These are phyloP conservation scores for Phytopythium delawarense DNA, from an alignment of 352 stramenopile species.

Conservation along the genomic window DNA sequence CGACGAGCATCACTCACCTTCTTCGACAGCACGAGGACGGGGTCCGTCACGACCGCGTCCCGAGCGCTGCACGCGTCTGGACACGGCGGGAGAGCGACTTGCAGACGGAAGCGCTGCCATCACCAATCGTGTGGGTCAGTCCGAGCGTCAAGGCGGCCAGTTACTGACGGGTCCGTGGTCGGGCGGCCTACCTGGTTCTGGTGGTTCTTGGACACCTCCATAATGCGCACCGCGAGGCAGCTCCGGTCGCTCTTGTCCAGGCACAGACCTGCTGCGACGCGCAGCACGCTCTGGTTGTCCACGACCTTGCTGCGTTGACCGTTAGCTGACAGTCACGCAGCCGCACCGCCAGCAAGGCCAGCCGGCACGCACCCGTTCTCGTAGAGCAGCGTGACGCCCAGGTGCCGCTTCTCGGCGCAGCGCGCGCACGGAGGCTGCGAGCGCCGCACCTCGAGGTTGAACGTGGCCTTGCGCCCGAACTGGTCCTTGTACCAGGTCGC, in stretches of 20 bases:
- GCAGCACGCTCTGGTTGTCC: slow-evolving; percentile 74
- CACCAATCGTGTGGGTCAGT: slow-evolving; percentile 1
- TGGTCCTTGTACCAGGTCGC: slow-evolving; percentile 79
- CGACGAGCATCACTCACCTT: slow-evolving; percentile 26
- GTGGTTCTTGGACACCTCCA: slow-evolving; percentile 83
- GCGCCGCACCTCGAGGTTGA: slow-evolving; percentile 42
- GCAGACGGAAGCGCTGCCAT: slow-evolving; percentile 49
- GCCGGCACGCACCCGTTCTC: slow-evolving; percentile 43
- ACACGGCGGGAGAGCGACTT: slow-evolving; percentile 46
- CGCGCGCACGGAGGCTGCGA: slow-evolving; percentile 23
- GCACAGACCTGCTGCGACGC: slow-evolving; percentile 54
- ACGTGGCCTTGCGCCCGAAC: slow-evolving; percentile 72
- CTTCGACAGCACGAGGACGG: slow-evolving; percentile 64
- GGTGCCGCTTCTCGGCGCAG: slow-evolving; percentile 47
- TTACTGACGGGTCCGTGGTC: too few relatives aligned
- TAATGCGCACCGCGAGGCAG: slow-evolving; percentile 57
- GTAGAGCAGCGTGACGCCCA: slow-evolving; percentile 65
- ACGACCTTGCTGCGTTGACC: slow-evolving; percentile 38
- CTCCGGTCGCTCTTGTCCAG: slow-evolving; percentile 53
- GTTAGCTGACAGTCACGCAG: neutral
- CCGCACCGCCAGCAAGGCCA: neutral
- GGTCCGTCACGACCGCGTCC: slow-evolving; percentile 32
- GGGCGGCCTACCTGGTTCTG: slow-evolving; percentile 54
- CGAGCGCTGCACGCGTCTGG: slow-evolving; percentile 16
- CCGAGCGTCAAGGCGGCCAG: too few relatives aligned